Evolutionary conservation across 1,284 basidiomycete species (phyloP).

Genomic region (Cryptococcus sp.): DNA sequence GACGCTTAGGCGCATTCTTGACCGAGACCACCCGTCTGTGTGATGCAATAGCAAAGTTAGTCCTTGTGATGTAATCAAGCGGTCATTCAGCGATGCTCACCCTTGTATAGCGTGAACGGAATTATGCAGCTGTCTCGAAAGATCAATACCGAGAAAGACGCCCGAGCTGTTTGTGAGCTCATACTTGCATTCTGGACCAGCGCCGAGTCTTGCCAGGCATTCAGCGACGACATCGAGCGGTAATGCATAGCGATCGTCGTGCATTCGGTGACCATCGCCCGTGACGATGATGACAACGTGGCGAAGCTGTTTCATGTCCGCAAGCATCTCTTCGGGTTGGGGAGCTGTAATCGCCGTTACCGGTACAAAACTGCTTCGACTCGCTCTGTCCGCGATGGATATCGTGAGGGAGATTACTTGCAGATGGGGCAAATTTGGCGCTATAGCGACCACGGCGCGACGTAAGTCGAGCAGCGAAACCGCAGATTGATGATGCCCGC

Average conservation of each 20-base stretch:
- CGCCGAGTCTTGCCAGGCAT: constrained; percentile 6
- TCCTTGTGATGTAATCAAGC: neutral
- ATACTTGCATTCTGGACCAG: constrained; percentile 3
- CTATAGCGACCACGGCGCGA: neutral
- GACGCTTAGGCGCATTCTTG: neutral
- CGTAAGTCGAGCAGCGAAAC: neutral
- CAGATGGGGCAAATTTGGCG: neutral
- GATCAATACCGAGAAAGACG: constrained; percentile 9
- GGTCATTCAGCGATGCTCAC: neutral
- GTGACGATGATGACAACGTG: too few species aligned
- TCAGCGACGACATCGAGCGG: constrained; percentile 10
- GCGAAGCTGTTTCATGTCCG: too few species aligned
- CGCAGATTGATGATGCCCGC: neutral
- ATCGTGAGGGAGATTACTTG: neutral
- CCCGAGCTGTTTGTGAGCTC: constrained; percentile 8
- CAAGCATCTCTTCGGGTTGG: neutral
- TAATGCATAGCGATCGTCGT: constrained; percentile 3
- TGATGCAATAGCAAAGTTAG: constrained; percentile 1
- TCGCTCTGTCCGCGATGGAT: neutral
- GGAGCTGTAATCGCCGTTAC: constrained; percentile 4
- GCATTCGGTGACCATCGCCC: too few species aligned
- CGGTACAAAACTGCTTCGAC: constrained; percentile 2
- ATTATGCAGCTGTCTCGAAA: constrained; percentile 3
- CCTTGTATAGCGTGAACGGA: constrained; percentile 9
- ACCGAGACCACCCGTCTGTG: neutral